Base-by-base conservation (phyloP, 495 filamentous ascomycete genomes). In the Lepidopterella palustris region DNA sequence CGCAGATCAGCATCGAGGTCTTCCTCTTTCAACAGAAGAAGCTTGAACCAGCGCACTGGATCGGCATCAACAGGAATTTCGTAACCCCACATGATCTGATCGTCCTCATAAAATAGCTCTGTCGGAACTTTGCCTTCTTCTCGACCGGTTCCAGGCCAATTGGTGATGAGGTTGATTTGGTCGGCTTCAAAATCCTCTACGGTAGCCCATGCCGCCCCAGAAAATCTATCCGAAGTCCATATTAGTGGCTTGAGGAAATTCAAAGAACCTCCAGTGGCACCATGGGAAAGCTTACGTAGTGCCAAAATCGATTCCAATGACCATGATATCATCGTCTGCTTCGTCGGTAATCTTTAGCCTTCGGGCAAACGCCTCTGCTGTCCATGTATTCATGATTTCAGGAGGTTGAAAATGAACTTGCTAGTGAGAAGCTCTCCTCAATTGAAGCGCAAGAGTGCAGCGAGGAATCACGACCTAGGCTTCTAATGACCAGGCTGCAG, bases 221-320 rank as follows among this genome's bases (percentile, higher is more conserved):
- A 64, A 47, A 31, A 60, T 4, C 61, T 64, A 47, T 24, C 18
- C 18, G 10, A 21, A 26, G 40, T 18, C n/a, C 8, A 27, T 25
- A 24, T 52, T 52, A 51, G 56, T 42, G 4, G 15, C n/a, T 20
- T 51, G 29, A 32, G 29, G 52, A 3, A 26, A 1, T 53, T 55
- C 1, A 23, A 3, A 9, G 2, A 3, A 23, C n/a, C 6, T 8
- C 32, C 15, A 24, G 15, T 29, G 11, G 15, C 13, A 50, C 39
- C 24, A 25, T 55, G 40, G 13, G 39, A 58, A 29, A 4, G 28
- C 55, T 39, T 32, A 64, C 61, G 61, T 64, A 8, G 61, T 64
- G 2, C 61, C 61, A 45, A 64, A 64, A 27, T 64, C 61, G 11
- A 64, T 64, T 23, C 61, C 61, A 28, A 64, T 64, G n/a, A n/a